phyloP scores from a whole-genome alignment of 306 rosid genomes.

The Fragaria vesca region DNA sequence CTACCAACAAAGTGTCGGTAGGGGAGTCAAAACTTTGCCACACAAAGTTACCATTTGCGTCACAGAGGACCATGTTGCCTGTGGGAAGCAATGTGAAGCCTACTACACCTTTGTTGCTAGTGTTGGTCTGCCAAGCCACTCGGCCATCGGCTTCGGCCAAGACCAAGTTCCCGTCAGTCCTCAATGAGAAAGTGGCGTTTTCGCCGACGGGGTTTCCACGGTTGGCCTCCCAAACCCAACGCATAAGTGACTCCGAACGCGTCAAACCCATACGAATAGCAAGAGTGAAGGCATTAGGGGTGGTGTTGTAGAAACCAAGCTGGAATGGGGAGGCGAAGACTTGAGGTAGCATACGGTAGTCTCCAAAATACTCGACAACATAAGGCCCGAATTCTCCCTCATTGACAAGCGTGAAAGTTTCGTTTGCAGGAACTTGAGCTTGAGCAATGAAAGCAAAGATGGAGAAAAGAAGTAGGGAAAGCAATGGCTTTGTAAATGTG shows the following conservation, averaged over 20 bases:
- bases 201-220: constrained; percentile 46
- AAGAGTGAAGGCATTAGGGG: constrained; percentile 57
- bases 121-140: constrained; percentile 56
- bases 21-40: constrained; percentile 80
- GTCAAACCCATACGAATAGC: constrained; percentile 48
- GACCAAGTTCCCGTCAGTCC: constrained; percentile 48
- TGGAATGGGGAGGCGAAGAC: constrained; percentile 47
- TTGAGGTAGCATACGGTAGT: constrained; percentile 34
- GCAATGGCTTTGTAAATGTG: constrained; percentile 1
- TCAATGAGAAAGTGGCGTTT: constrained; percentile 51
- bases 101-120: constrained; percentile 50
- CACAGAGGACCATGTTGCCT: constrained; percentile 54
- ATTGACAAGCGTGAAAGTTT: constrained; percentile 36
- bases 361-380: constrained; percentile 39
- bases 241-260: constrained; percentile 41
- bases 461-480: constrained; percentile 26
- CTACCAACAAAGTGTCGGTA: constrained; percentile 60
- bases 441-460: constrained; percentile 16
- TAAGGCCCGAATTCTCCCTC: constrained; percentile 50
- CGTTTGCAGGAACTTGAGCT: constrained; percentile 44
- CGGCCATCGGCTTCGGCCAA: constrained; percentile 47
- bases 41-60: constrained; percentile 32
- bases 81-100: constrained; percentile 48
- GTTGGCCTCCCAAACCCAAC: constrained; percentile 77
- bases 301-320: constrained; percentile 59